Evolutionary conservation across 2,329 filamentous ascomycete genomes (phyloP), one percentile per base, ranked within the genome.

Genomic region (Botryotinia globosa): DNA sequence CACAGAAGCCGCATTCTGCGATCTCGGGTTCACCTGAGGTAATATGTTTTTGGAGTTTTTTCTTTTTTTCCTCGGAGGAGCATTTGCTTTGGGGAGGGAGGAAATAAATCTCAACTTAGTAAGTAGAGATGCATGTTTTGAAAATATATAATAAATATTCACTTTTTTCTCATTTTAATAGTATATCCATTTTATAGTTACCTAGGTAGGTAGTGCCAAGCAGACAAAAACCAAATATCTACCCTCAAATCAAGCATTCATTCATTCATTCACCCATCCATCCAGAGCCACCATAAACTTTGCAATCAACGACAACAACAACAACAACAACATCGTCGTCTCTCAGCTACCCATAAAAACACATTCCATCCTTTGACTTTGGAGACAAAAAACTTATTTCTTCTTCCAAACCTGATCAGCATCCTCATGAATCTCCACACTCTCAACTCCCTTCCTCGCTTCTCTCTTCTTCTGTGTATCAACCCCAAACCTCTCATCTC

Each of bases 401-500:
- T 70, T 59, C 71, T 70, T 70, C 71, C 71, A 73, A 32, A 10
- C 16, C 37, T 67, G 62, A 65, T 73, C 71, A 25, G 65, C 66
- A 73, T 66, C 76, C 34, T 51, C 59, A 87, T 85, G 73, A 84
- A 86, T 62, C 85, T 66, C 59, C 85, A 86, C 58, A 87, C 87
- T 66, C 84, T 88, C 51, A 87, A 89, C 73, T 86, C 87, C 51
- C 82, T 87, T 10, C 87, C 87, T 10, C 81, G 84, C 82, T 80
- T 86, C 83, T 76, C 80, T 83, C 82, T 90, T 90, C 74, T 82
- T 80, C 80, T 78, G 81, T 73, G 81, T 83, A 80, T 87, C 83
- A 34, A 85, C 83, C 0, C 84, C 84, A 80, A 88, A 88, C 75
- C 85, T 83, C 78, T 79, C 72, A 80, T 90, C 86, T 74, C 88